Conservation (phyloP, 2,329 filamentous ascomycete species). For the Ophiostoma australiae region DNA sequence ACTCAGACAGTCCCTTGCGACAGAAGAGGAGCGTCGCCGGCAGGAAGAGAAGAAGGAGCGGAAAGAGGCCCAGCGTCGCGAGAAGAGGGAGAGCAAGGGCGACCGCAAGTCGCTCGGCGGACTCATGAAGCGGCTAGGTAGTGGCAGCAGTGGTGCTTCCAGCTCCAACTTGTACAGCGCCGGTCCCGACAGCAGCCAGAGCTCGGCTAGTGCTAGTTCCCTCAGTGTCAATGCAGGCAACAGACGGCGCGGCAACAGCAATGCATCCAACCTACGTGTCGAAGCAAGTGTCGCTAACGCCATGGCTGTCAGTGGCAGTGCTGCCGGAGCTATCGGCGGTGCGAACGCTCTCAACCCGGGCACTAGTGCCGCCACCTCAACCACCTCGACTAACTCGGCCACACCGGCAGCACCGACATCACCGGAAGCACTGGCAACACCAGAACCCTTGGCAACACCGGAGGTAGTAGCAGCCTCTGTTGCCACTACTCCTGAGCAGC, state of each 20-base stretch:
- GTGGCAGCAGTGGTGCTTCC: conserved; percentile 3
- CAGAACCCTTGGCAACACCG: conserved; percentile 30
- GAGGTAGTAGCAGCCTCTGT: neutral
- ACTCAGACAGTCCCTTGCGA: conserved; percentile 81
- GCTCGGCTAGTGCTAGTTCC: conserved; percentile 58
- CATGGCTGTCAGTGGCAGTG: conserved; percentile 31
- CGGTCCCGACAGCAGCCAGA: conserved; percentile 38
- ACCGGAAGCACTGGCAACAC: conserved; percentile 33
- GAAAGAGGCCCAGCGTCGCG: conserved; percentile 79
- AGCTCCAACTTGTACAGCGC: conserved; percentile 39
- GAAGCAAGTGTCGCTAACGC: conserved; percentile 43
- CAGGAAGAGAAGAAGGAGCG: conserved; percentile 75
- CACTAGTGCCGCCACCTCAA: too few relatives aligned
- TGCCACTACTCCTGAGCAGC: neutral
- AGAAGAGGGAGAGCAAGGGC: conserved; percentile 77
- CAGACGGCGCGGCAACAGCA: conserved; percentile 54
- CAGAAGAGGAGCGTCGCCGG: conserved; percentile 85
- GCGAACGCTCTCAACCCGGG: conserved; percentile 4
- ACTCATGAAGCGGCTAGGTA: conserved; percentile 36
- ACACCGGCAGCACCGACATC: neutral
- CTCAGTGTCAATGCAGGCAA: conserved; percentile 58
- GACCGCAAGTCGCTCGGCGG: conserved; percentile 51
- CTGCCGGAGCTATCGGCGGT: conserved; percentile 31
- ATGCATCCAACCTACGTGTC: conserved; percentile 51
- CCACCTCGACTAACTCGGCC: neutral